Evolutionary conservation across 2,329 filamentous ascomycete genomes (phyloP).

Genomic region (Paramyrothecium roridum): DNA sequence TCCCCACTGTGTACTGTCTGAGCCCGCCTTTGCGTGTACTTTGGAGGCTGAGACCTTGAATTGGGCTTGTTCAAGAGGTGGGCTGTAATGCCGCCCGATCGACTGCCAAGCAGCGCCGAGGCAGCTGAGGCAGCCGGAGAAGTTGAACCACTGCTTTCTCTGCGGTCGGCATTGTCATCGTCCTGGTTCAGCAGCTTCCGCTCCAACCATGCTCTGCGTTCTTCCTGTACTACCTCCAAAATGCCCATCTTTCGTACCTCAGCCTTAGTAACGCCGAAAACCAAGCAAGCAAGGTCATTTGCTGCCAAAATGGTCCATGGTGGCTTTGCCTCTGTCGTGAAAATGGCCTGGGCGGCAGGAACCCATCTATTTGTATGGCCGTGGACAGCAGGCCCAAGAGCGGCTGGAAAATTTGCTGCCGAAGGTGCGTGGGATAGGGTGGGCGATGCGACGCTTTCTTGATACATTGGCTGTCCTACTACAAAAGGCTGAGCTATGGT

Average conservation of each 20-base stretch:
- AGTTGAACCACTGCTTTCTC: conserved; percentile 28
- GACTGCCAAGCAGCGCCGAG: conserved; percentile 62
- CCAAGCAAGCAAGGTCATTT: conserved; percentile 91
- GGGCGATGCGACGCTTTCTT: conserved; percentile 40
- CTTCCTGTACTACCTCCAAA: conserved; percentile 87
- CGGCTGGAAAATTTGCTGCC: conserved; percentile 39
- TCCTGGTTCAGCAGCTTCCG: conserved; percentile 66
- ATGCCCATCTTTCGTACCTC: conserved; percentile 95
- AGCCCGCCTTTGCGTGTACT: conserved; percentile 51
- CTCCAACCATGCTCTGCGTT: conserved; percentile 85
- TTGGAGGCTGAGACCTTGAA: conserved; percentile 54
- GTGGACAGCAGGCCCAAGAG: conserved; percentile 64
- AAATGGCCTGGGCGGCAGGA: conserved; percentile 91
- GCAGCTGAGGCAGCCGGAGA: conserved; percentile 38
- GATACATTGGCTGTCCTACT: conserved; percentile 33
- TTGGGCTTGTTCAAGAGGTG: conserved; percentile 81
- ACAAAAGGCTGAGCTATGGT: conserved; percentile 80
- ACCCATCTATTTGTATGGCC: conserved; percentile 88
- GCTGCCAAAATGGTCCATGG: conserved; percentile 96
- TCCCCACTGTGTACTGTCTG: conserved; percentile 62
- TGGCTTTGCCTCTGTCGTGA: conserved; percentile 85
- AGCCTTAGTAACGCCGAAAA: conserved; percentile 98
- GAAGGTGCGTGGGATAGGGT: conserved; percentile 34
- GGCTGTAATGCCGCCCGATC: conserved; percentile 78
- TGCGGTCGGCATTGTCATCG: conserved; percentile 26